Base-by-base conservation (phyloP, 2,329 filamentous ascomycete species). In the Diaporthe sp. region DNA sequence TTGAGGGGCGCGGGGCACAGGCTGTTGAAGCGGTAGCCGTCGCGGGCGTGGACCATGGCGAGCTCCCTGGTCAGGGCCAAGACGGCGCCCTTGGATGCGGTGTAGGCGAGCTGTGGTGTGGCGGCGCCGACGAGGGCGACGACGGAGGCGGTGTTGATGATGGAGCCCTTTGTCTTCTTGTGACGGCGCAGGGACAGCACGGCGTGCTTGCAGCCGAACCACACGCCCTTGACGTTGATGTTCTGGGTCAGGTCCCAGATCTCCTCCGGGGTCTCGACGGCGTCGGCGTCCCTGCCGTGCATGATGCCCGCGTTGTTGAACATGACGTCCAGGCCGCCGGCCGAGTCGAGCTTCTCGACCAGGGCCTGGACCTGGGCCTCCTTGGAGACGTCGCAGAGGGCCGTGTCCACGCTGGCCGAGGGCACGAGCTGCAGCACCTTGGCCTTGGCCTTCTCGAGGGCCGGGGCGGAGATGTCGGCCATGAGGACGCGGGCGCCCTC, bases 281-380 rank as follows among this genome's bases (percentile, higher is more conserved):
- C 95, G 84, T 95, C 93, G 81, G 91, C 92, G 83, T 95, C 94
- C 74, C 93, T 89, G 65, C 92, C 92, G 86, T 98, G 96, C 96
- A 98, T 98, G 85, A 98, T 98, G 73, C 96, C 96, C 34, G 96
- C 96, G 84, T 98, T 98, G 91, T 98, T 98, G 92, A 98, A 98
- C 81, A 98, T 94, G 82, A 98, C 88, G 83, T 98, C 96, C 4
- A 97, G 86, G 59, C 96, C 96, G 81, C 96, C 96, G 94, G 94
- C 97, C 74, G 90, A 82, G 84, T 98, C 96, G 75, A 96, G 86
- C 13, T 90, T 86, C 79, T 94, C 93, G 71, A 98, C 88, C 82
- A 94, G 91, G 74, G 92, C 91, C 81, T 95, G 87, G 44, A 98
- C 92, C 74, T 97, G 91, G 76, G 89, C 85, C 84, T 98, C 96